phyloP scores from a whole-genome alignment of 257 asterid genomes.

The Handroanthus guayacan region DNA sequence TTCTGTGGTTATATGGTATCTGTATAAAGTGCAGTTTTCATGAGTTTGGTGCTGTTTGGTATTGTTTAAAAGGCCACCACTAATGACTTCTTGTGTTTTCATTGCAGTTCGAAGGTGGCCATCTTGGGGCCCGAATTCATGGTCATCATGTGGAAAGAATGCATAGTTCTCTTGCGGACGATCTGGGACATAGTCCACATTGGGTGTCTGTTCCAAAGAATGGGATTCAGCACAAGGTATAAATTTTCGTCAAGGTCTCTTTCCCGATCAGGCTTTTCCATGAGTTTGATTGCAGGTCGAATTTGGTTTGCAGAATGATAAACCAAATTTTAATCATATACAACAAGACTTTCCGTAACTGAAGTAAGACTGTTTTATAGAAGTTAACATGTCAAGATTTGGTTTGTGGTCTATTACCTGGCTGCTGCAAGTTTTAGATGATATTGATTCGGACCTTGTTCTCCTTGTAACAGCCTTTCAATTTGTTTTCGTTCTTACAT shows the following conservation, averaged over 20 bases:
- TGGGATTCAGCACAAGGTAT: slow-evolving; percentile 51
- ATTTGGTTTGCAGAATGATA: neutral
- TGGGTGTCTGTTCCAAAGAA: slow-evolving; percentile 54
- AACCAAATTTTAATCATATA: neutral
- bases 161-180: slow-evolving; percentile 40
- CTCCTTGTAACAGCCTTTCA: neutral
- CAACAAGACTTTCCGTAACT: neutral
- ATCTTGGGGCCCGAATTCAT: slow-evolving; percentile 46
- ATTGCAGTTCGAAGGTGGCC: slow-evolving; percentile 49
- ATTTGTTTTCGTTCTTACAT: neutral
- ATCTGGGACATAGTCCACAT: slow-evolving; percentile 50
- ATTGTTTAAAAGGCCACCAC: neutral
- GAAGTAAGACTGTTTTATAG: neutral
- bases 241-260: slow-evolving; percentile 7
- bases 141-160: slow-evolving; percentile 43
- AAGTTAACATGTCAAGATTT: slow-evolving; percentile 1
- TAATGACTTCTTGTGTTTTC: neutral
- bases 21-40: neutral
- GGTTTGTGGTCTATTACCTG: neutral
- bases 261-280: neutral
- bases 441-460: neutral
- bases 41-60: neutral
- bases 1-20: neutral
- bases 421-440: slow-evolving; percentile 5
- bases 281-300: neutral